These are phyloP conservation scores for Zizania latifolia DNA, from an alignment of 176 grass and related monocot genomes.

Conservation along the genomic window DNA sequence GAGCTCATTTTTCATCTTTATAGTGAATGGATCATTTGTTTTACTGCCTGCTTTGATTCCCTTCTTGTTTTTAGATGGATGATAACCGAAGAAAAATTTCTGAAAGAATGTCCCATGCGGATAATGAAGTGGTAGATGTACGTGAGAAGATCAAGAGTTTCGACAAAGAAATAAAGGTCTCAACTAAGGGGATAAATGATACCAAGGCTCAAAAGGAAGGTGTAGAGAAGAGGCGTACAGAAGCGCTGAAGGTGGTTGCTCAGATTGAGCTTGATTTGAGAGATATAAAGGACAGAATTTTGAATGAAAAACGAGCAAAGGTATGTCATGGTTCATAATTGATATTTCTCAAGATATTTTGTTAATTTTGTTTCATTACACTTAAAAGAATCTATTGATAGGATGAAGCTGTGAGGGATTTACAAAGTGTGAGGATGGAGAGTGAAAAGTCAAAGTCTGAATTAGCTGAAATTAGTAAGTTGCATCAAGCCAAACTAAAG, in stretches of 20 bases:
- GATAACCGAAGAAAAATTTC: constrained; percentile 73
- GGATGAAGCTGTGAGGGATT: constrained; percentile 77
- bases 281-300: constrained; percentile 85
- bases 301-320: constrained; percentile 71
- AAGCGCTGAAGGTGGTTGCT: constrained; percentile 71
- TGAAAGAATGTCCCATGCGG: constrained; percentile 69
- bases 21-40: background rate
- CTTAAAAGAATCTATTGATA: constrained; percentile 35
- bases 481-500: constrained; percentile 68
- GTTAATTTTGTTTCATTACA: constrained; percentile 3
- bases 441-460: constrained; percentile 85
- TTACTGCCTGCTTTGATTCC: constrained; percentile 8
- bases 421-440: constrained; percentile 68
- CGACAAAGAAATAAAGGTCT: constrained; percentile 76
- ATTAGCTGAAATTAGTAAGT: constrained; percentile 69
- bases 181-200: constrained; percentile 76
- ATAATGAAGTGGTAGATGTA: constrained; percentile 75
- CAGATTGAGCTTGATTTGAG: constrained; percentile 90
- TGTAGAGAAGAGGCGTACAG: constrained; percentile 73
- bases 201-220: constrained; percentile 67
- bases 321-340: constrained; percentile 36
- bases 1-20: constrained; percentile 3
- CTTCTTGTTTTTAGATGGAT: constrained; percentile 69
- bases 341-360: constrained; percentile 16
- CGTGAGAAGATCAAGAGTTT: constrained; percentile 73